phyloP scores from a whole-genome alignment of 2,329 filamentous ascomycete species.

The Cordyceps tenuipes region DNA sequence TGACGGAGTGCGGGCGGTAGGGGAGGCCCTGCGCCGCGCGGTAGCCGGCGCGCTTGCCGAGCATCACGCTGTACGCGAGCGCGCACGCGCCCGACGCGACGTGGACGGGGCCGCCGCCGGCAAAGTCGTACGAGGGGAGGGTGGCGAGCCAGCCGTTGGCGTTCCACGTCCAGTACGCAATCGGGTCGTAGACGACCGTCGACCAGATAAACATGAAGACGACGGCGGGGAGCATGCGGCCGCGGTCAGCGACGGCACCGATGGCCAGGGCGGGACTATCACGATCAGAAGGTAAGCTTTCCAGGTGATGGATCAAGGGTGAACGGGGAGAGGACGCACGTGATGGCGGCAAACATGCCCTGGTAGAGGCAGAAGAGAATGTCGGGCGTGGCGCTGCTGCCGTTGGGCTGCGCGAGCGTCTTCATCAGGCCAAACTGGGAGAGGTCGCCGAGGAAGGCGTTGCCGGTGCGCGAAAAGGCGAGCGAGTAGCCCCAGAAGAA shows the following conservation, averaged over 20 bases:
- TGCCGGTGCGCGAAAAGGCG: constrained; percentile 72
- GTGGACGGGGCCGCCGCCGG: constrained; percentile 67
- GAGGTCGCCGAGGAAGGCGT: constrained; percentile 69
- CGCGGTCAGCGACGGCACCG: constrained; percentile 53
- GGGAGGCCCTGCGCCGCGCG: constrained; percentile 52
- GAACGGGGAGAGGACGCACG: constrained; percentile 45
- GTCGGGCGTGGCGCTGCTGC: constrained; percentile 64
- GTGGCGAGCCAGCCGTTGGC: constrained; percentile 61
- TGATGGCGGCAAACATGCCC: constrained; percentile 84
- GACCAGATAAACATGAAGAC: constrained; percentile 65
- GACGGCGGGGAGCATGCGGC: constrained; percentile 51
- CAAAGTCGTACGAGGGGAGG: constrained; percentile 64
- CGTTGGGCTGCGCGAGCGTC: constrained; percentile 68
- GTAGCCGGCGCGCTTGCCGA: constrained; percentile 60
- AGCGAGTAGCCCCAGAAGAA: constrained; percentile 94
- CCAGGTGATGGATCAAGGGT: background rate
- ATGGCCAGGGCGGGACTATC: constrained; percentile 47
- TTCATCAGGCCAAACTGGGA: constrained; percentile 74
- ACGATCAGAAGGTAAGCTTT: background rate
- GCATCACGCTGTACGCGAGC: constrained; percentile 64
- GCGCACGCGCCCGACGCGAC: constrained; percentile 65
- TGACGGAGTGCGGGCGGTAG: constrained; percentile 66
- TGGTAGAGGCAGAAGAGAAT: constrained; percentile 79
- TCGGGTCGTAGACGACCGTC: constrained; percentile 63
- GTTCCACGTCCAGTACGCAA: constrained; percentile 76